phyloP scores from a whole-genome alignment of 768 basidiomycete genomes.

The Tylopilus balloui region DNA sequence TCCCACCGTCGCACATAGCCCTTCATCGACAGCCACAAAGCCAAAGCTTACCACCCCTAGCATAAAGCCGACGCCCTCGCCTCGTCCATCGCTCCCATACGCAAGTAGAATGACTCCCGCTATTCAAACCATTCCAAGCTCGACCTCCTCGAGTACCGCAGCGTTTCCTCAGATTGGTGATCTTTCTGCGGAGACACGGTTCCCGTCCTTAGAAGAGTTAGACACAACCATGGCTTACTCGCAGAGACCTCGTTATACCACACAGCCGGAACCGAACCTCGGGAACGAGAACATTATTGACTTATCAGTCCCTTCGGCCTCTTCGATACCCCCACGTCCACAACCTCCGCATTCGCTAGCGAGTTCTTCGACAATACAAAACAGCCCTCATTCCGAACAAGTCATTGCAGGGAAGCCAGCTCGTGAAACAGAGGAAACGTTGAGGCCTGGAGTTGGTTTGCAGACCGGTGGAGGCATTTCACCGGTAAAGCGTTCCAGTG shows the following conservation, averaged over 20 bases:
- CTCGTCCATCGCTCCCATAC: conserved; percentile 23
- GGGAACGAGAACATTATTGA: conserved; percentile 19
- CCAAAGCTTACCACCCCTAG: conserved; percentile 17
- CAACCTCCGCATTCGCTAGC: conserved; percentile 17
- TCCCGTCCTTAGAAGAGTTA: conserved; percentile 84
- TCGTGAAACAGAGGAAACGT: conserved; percentile 35
- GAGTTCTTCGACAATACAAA: conserved; percentile 20
- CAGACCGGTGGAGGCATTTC: conserved; percentile 16
- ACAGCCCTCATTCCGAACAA: conserved; percentile 52
- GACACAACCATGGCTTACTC: conserved; percentile 49
- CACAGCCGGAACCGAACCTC: conserved; percentile 11
- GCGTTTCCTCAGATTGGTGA: conserved; percentile 37
- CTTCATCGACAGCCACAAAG: conserved; percentile 14
- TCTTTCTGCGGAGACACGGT: conserved; percentile 63
- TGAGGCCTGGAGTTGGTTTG: conserved; percentile 7
- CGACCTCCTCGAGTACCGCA: conserved; percentile 33
- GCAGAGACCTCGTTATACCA: conserved; percentile 17
- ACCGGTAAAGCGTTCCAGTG: conserved; percentile 15
- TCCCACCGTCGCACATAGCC: conserved; percentile 6
- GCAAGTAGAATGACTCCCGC: conserved; percentile 13
- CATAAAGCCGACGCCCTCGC: conserved; percentile 27
- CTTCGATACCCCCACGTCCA: conserved; percentile 21
- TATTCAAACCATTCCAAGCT: conserved; percentile 28
- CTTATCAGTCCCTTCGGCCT: conserved; percentile 20
- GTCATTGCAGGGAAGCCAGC: conserved; percentile 51